phyloP scores from a whole-genome alignment of 768 basidiomycete species.

The Pluteus cervinus region DNA sequence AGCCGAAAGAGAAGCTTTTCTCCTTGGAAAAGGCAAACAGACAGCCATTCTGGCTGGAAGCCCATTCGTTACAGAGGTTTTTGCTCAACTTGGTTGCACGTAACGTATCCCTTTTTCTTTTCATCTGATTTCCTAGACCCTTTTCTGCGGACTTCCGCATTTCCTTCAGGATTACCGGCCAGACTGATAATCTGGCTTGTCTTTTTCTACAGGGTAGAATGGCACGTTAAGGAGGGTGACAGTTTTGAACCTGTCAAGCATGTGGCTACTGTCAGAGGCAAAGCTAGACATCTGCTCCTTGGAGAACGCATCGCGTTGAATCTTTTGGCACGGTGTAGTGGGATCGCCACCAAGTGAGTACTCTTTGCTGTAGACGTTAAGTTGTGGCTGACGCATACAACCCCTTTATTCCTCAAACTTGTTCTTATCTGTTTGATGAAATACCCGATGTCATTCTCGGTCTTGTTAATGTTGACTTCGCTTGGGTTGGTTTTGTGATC shows the following conservation, averaged over 20 bases:
- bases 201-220: constrained; percentile 65
- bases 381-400: too few relatives aligned
- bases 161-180: background rate
- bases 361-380: constrained; percentile 1
- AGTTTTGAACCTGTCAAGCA: constrained; percentile 75
- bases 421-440: too few relatives aligned
- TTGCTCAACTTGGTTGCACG: constrained; percentile 84
- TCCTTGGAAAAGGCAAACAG: constrained; percentile 84
- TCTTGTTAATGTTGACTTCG: too few relatives aligned
- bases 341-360: constrained; percentile 89
- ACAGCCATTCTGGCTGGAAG: constrained; percentile 83
- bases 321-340: constrained; percentile 89
- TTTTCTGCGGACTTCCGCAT: background rate
- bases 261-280: constrained; percentile 88
- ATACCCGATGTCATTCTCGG: too few relatives aligned
- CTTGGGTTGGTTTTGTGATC: background rate
- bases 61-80: constrained; percentile 94
- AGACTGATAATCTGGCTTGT: background rate
- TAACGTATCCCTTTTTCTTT: constrained; percentile 21
- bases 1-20: constrained; percentile 74
- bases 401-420: too few relatives aligned
- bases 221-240: constrained; percentile 87
- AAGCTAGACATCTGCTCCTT: constrained; percentile 79
- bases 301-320: constrained; percentile 94
- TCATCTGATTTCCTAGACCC: background rate